phyloP scores from a whole-genome alignment of 2,329 filamentous ascomycete species.

The Aureobasidium sp. region DNA sequence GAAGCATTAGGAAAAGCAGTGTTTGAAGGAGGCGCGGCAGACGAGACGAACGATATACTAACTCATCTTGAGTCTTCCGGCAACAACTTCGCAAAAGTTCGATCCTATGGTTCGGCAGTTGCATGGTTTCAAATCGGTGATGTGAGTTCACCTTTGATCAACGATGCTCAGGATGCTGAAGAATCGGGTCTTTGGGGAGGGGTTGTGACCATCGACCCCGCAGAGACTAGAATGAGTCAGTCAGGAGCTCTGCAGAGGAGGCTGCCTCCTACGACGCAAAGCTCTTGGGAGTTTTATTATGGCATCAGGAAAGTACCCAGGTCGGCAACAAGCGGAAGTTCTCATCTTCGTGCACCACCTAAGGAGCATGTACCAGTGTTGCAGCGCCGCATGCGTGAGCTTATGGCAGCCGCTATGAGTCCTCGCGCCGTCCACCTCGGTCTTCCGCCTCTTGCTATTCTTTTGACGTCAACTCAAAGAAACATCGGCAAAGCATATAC shows the following conservation, averaged over 20 bases:
- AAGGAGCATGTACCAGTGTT: slow-evolving; percentile 38
- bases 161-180: slow-evolving; percentile 49
- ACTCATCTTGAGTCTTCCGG: slow-evolving; percentile 2
- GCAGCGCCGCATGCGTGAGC: slow-evolving; percentile 64
- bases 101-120: slow-evolving; percentile 40
- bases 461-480: slow-evolving; percentile 85
- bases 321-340: slow-evolving; percentile 51
- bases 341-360: slow-evolving; percentile 31
- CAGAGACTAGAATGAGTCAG: slow-evolving; percentile 82
- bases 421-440: slow-evolving; percentile 77
- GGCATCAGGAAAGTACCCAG: slow-evolving; percentile 57
- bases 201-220: slow-evolving; percentile 76
- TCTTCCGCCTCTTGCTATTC: slow-evolving; percentile 79
- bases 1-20: slow-evolving; percentile 74
- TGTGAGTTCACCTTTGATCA: slow-evolving; percentile 45
- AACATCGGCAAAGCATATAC: slow-evolving; percentile 87
- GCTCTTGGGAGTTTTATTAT: slow-evolving; percentile 84
- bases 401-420: slow-evolving; percentile 84
- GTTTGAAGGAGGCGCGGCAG: slow-evolving; percentile 62
- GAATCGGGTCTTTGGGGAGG: slow-evolving; percentile 73
- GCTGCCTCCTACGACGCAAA: slow-evolving; percentile 67
- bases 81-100: slow-evolving; percentile 32
- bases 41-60: slow-evolving; percentile 54
- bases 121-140: slow-evolving; percentile 92
- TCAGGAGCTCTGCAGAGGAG: slow-evolving; percentile 79